Percentiles rank a stretch among this genome's conserved stretches.
Conservation (phyloP, 129 eudicot species). For the Flaveria bidentis region DNA sequence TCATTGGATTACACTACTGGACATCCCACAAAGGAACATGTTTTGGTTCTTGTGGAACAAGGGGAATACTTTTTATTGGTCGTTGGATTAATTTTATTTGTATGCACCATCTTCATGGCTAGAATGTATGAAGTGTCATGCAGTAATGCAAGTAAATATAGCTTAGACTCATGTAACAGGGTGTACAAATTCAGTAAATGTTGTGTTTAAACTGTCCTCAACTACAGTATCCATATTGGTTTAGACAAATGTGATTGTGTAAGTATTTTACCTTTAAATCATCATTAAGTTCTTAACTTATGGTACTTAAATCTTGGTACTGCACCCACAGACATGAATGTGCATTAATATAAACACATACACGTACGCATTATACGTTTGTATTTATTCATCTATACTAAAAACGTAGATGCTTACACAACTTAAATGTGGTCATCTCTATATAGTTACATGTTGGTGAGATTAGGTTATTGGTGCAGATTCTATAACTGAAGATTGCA, state of each 20-base stretch:
- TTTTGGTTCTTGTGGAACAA: neutral
- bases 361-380: neutral
- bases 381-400: neutral
- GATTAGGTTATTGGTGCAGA: slow-evolving; percentile 50
- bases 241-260: slow-evolving; percentile 12
- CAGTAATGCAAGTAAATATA: slow-evolving; percentile 18
- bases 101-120: neutral
- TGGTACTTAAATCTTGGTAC: slow-evolving; percentile 16
- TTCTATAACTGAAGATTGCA: slow-evolving; percentile 77
- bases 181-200: slow-evolving; percentile 3
- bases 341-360: neutral
- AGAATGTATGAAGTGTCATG: slow-evolving; percentile 4
- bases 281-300: neutral
- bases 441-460: slow-evolving; percentile 11
- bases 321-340: neutral
- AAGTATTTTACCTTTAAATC: slow-evolving; percentile 14
- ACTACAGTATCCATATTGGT: slow-evolving; percentile 10
- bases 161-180: slow-evolving; percentile 16
- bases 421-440: neutral
- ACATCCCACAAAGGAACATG: slow-evolving; percentile 13
- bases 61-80: neutral
- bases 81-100: neutral
- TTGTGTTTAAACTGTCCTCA: neutral
- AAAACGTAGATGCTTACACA: neutral
- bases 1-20: slow-evolving; percentile 9